Evolutionary conservation across 140 eudicot genomes (phyloP).

Genomic region (Bidens hawaiensis): DNA sequence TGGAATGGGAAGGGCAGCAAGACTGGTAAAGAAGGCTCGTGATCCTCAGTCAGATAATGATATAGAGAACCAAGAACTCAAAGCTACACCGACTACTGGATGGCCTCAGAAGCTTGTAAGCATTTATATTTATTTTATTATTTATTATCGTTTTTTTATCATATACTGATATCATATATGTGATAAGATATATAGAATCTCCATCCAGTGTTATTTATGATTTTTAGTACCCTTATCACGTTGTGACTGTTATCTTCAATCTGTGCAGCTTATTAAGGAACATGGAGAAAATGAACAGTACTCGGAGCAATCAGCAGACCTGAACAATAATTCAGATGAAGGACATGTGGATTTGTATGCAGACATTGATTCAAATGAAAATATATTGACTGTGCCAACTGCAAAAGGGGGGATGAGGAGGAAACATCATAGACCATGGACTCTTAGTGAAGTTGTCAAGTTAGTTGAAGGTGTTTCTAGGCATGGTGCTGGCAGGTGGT

Average conservation of each 20-base stretch:
- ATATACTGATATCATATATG: background rate
- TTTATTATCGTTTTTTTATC: constrained; percentile 1
- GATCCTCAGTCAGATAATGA: constrained; percentile 33
- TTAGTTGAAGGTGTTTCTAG: constrained; percentile 92
- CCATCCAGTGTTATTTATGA: background rate
- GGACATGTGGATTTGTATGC: constrained; percentile 47
- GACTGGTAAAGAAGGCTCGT: constrained; percentile 33
- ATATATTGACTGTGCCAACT: constrained; percentile 47
- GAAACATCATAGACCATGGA: constrained; percentile 98
- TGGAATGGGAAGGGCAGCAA: constrained; percentile 40
- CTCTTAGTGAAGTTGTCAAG: constrained; percentile 82
- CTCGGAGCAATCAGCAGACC: constrained; percentile 28
- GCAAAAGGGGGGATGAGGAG: constrained; percentile 84
- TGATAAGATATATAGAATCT: constrained; percentile 3
- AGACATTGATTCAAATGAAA: constrained; percentile 53
- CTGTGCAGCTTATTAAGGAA: constrained; percentile 35
- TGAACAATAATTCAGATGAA: constrained; percentile 37
- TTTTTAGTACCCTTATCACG: background rate
- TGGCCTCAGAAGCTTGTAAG: constrained; percentile 69
- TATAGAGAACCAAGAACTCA: constrained; percentile 30
- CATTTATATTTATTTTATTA: background rate
- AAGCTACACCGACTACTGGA: constrained; percentile 27
- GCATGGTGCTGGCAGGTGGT: constrained; percentile 98
- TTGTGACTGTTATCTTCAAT: constrained; percentile 14
- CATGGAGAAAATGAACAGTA: constrained; percentile 37